Percentiles rank a stretch among this genome's conserved stretches.
These are phyloP conservation scores for Podaxis sp. DNA, from an alignment of 768 basidiomycete genomes.

Conservation along the genomic window DNA sequence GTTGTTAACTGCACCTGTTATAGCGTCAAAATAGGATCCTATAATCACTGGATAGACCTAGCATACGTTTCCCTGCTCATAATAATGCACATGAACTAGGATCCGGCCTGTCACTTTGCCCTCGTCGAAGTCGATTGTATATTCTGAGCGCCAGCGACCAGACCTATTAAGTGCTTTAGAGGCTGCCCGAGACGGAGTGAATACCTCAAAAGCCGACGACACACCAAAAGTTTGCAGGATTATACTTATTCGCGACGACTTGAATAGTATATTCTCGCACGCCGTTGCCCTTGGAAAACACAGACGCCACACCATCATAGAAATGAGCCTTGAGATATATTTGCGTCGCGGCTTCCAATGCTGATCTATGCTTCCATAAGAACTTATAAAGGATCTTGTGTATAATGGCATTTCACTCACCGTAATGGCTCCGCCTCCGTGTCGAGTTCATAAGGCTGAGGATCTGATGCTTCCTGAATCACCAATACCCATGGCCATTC, in stretches of 20 bases:
- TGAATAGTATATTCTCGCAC: slow-evolving; percentile 62
- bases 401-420: slow-evolving; percentile 35
- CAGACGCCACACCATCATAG: slow-evolving; percentile 70
- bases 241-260: slow-evolving; percentile 95
- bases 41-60: not conserved
- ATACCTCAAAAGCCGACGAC: slow-evolving; percentile 13
- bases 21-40: not conserved
- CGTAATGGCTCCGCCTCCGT: slow-evolving; percentile 72
- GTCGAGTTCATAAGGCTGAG: slow-evolving; percentile 59
- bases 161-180: slow-evolving; percentile 53
- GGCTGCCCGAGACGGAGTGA: not conserved
- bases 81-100: slow-evolving; percentile 89
- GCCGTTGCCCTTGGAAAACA: slow-evolving; percentile 55
- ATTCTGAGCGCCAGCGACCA: slow-evolving; percentile 92
- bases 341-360: slow-evolving; percentile 65
- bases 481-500: slow-evolving; percentile 13
- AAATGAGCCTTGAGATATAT: slow-evolving; percentile 82
- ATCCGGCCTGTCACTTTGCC: slow-evolving; percentile 70
- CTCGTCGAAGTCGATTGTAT: slow-evolving; percentile 65
- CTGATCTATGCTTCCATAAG: slow-evolving; percentile 44
- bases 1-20: slow-evolving; percentile 87
- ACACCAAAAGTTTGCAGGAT: slow-evolving; percentile 90
- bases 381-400: not conserved
- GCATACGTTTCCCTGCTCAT: slow-evolving; percentile 92
- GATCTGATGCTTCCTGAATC: slow-evolving; percentile 73